Conservation (phyloP, 2,329 filamentous ascomycete genomes). For the Ambrosiella xylebori region DNA sequence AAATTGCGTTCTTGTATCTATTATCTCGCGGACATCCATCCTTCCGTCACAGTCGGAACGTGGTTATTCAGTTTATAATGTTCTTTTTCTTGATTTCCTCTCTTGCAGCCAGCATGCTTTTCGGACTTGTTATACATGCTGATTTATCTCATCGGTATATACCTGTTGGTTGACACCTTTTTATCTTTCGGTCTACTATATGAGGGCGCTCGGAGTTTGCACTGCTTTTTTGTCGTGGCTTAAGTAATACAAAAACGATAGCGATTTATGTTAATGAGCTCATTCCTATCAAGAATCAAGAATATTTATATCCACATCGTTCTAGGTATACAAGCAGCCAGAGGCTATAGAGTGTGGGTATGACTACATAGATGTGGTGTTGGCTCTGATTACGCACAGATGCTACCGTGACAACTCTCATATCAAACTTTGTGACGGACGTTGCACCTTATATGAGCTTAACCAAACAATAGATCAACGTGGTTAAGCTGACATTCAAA, state of each 20-base stretch:
- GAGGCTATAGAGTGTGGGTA: too few species aligned
- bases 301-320: too few species aligned
- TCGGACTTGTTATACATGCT: too few species aligned
- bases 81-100: background rate
- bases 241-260: too few species aligned
- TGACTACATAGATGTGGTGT: too few species aligned
- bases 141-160: too few species aligned
- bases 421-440: background rate
- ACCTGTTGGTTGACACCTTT: too few species aligned
- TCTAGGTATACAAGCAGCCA: too few species aligned
- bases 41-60: background rate
- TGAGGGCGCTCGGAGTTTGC: background rate
- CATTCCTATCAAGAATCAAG: too few species aligned
- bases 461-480: background rate
- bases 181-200: too few species aligned
- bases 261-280: too few species aligned
- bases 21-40: background rate
- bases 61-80: background rate
- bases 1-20: constrained; percentile 8
- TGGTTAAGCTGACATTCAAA: background rate
- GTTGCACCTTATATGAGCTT: background rate
- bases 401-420: background rate
- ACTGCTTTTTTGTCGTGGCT: background rate
- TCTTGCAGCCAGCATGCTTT: background rate
- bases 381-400: background rate